Conservation (phyloP, 192 early-diverging fungal species). For the Gamsiella multidivaricata region DNA sequence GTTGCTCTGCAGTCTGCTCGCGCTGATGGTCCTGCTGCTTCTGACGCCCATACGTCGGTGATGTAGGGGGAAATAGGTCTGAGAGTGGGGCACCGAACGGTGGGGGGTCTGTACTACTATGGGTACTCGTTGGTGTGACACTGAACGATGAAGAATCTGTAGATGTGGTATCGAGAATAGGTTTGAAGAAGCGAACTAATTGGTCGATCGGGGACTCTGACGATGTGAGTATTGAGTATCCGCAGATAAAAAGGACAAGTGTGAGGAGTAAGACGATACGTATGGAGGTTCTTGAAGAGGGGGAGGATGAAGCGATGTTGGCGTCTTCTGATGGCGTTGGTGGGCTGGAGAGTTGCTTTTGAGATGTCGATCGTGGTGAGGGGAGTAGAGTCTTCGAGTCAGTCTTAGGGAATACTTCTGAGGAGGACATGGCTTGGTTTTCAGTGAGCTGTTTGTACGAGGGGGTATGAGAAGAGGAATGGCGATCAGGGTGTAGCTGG, state of each 20-base stretch:
- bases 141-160: background rate
- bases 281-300: background rate
- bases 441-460: too few relatives aligned
- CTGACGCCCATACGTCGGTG: constrained; percentile 15
- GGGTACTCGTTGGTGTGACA: background rate
- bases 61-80: background rate
- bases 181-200: background rate
- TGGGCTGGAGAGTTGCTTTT: background rate
- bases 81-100: background rate
- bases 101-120: background rate
- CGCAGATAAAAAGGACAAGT: background rate
- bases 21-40: background rate
- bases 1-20: constrained; percentile 5
- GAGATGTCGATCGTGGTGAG: too few relatives aligned
- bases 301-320: background rate
- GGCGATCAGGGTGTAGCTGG: too few relatives aligned
- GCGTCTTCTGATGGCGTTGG: background rate
- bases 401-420: background rate
- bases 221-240: background rate
- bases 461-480: too few relatives aligned
- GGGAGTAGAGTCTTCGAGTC: background rate
- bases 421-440: too few relatives aligned
- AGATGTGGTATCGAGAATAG: constrained; percentile 2
- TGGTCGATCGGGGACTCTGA: background rate
- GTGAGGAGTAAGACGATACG: constrained; percentile 10